Percentiles rank a stretch among this genome's conserved stretches.
phyloP scores from a whole-genome alignment of 352 stramenopile species.

The Poterioochromonas sp. region DNA sequence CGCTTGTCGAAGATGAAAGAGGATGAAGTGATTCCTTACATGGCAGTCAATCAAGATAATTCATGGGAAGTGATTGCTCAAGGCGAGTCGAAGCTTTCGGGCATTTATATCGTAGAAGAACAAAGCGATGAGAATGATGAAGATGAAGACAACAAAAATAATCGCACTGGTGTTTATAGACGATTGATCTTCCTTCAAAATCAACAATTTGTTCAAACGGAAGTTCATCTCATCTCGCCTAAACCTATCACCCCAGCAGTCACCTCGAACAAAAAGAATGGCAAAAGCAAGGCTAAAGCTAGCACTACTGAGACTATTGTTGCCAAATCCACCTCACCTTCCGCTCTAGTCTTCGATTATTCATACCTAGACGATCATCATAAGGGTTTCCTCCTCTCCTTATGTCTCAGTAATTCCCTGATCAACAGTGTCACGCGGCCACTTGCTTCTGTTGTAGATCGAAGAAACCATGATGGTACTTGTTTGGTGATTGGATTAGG shows the following conservation, averaged over 20 bases:
- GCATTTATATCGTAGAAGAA: conserved; percentile 28
- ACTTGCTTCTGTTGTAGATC: neutral
- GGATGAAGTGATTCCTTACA: conserved; percentile 18
- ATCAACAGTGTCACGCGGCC: too few species aligned
- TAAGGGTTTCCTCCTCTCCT: neutral
- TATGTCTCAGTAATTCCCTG: too few species aligned
- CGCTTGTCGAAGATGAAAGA: neutral
- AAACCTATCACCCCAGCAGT: neutral
- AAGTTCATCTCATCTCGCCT: neutral
- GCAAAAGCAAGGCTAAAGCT: conserved; percentile 4
- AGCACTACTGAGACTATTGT: neutral
- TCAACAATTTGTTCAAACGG: conserved; percentile 33
- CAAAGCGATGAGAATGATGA: neutral
- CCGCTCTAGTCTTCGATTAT: neutral
- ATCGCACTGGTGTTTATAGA: neutral
- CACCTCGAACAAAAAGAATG: neutral
- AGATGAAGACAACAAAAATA: neutral
- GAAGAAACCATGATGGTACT: neutral
- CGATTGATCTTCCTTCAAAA: conserved; percentile 31
- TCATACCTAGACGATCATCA: conserved; percentile 21
- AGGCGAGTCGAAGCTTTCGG: neutral
- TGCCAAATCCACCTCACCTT: neutral
- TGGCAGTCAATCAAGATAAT: conserved; percentile 3
- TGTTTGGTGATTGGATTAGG: conserved; percentile 25
- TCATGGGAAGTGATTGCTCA: conserved; percentile 9